Evolutionary conservation across 2,329 filamentous ascomycete genomes (phyloP), one percentile per base, ranked within the genome.

Genomic region (Rutstroemia sp.): DNA sequence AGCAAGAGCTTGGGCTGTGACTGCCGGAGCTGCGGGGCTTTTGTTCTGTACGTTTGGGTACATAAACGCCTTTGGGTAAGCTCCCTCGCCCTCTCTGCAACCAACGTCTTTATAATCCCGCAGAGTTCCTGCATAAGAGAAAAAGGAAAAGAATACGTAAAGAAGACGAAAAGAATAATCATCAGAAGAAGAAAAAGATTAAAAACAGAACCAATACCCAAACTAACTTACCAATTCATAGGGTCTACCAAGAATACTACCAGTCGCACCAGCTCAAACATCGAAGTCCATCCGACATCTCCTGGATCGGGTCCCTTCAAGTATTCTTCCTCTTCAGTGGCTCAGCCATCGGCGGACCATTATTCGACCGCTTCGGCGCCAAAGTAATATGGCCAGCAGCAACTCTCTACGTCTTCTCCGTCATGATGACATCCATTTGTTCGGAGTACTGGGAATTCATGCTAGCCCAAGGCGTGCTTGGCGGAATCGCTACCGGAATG

Each of bases 161-260:
- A 30, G 27, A 30, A 30, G 27, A 30, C 8, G 8, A 30, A 30
- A 30, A 1, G 27, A 5, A 30, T 7, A 30, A 30, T 2, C 7
- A 30, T 7, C 8, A 30, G 27, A 30, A 30, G 27, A 30, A 30
- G 3, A 30, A 10, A 3, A 30, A 10, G 10, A 30, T 3, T 9
- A 30, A 30, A 30, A 30, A 30, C 1, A 12, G 27, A 30, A 30
- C 3, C 39, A 41, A 41, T 14, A 16, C 5, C 39, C 39, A 5
- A 41, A 41, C 14, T 19, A n/a, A 6, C 39, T 19, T 12, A 10
- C 30, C 16, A 23, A 6, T 37, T 70, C 64, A 64, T 68, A 79
- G 79, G 5, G 71, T 76, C 17, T 83, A 83, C 58, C 79, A 83
- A 62, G 73, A 75, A 30, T 81, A 82, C 63, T 84, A 83, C 60